Base-by-base conservation (phyloP, 225 moss, liverwort and hornwort genomes). In the Polytrichum commune region DNA sequence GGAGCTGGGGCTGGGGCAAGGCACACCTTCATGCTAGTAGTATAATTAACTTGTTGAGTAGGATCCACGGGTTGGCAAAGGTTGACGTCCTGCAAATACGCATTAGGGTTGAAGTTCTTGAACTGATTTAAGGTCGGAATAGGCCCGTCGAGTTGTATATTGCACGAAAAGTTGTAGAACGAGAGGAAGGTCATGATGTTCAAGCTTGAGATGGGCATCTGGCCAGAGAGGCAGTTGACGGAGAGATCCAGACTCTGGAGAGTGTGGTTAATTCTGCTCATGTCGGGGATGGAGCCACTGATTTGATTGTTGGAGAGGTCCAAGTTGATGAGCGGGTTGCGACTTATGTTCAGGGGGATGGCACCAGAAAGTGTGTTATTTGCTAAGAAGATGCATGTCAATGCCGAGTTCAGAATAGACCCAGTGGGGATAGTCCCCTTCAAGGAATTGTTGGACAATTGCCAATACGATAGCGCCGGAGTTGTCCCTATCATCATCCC, bases 391-490 rank as follows among this genome's bases (percentile, higher is more conserved):
- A 86, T 62, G 46, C 79, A 79, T 28, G 79, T 62, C 19, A 86
- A 63, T 22, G 74, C 77, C 3, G 75, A 79, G 4, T 29, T 5
- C 4, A 8, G 46, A 25, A 22, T 6, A 0, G 76, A 78, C 18
- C 81, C 77, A 1, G 28, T 57, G 18, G 90, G 95, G 46, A 92
- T 90, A 3, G 65, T 13, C 25, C 95, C 90, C 24, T 30, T 74
- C 26, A 95, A 71, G 20, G 60, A 46, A 65, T 95, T 92, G 69
- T 77, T 69, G 22, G 90, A 85, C 29, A 95, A 85, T 64, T 95
- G 86, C 82, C 90, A 81, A 20, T 70, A 70, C 1, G 25, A 70
- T 55, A 95, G 63, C 29, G 71, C 22, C 8, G 70, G 62, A 57
- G 27, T 75, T 35, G 38, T 46, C 19, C 86, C 86, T 60, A 29